Evolutionary conservation across 2,329 filamentous ascomycete species (phyloP).

Genomic region (Pseudogymnoascus sp.): DNA sequence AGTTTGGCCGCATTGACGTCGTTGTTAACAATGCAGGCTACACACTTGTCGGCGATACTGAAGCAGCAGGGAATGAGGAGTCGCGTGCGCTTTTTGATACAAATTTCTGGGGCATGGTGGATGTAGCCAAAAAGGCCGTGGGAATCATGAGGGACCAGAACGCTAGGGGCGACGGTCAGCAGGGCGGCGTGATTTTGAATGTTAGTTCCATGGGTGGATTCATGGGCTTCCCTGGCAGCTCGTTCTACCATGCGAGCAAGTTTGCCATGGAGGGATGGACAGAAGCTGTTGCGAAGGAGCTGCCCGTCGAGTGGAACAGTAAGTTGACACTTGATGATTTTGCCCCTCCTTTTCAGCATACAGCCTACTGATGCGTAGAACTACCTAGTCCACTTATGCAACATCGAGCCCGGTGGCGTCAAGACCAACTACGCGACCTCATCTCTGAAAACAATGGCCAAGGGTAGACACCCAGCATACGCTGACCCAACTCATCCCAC

Average conservation of each 20-base stretch:
- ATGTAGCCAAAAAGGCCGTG: slow-evolving; percentile 32
- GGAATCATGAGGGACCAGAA: slow-evolving; percentile 28
- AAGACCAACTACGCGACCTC: slow-evolving; percentile 33
- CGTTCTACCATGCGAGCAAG: slow-evolving; percentile 34
- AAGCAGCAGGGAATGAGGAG: slow-evolving; percentile 32
- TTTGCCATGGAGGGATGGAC: slow-evolving; percentile 35
- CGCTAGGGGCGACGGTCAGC: slow-evolving; percentile 23
- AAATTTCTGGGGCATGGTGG: slow-evolving; percentile 35
- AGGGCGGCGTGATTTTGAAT: slow-evolving; percentile 33
- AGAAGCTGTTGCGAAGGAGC: slow-evolving; percentile 29
- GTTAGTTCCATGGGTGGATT: slow-evolving; percentile 33
- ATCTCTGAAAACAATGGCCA: slow-evolving; percentile 30
- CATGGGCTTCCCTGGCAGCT: slow-evolving; percentile 29
- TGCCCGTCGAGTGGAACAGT: slow-evolving; percentile 32
- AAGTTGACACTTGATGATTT: slow-evolving; percentile 18
- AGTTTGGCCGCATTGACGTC: slow-evolving; percentile 40
- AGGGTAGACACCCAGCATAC: slow-evolving; percentile 20
- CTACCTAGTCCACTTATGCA: slow-evolving; percentile 33
- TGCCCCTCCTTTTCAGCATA: slow-evolving; percentile 25
- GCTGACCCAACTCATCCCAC: slow-evolving; percentile 11
- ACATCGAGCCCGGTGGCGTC: slow-evolving; percentile 35
- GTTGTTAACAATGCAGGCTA: slow-evolving; percentile 55
- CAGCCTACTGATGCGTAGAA: slow-evolving; percentile 31
- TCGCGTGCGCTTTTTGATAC: slow-evolving; percentile 33
- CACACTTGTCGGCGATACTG: slow-evolving; percentile 43